phyloP scores from a whole-genome alignment of 495 filamentous ascomycete genomes.

The Apiosordaria backusii region DNA sequence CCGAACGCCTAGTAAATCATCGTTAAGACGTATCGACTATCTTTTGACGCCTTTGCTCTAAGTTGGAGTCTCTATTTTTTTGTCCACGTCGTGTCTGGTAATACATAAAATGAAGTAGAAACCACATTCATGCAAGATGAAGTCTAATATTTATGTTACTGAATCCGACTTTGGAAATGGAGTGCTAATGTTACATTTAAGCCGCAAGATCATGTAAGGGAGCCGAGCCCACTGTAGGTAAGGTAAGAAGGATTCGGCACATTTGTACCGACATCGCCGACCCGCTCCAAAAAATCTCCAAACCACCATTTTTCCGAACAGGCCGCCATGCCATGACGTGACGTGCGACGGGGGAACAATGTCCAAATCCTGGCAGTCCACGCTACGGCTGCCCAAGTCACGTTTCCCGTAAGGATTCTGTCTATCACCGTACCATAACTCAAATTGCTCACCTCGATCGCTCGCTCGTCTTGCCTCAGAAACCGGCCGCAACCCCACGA shows the following conservation, averaged over 20 bases:
- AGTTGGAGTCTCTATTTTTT: no score
- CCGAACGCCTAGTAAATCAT: no score
- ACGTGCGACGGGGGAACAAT: constrained; percentile 32
- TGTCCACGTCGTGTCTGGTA: no score
- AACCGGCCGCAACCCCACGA: constrained; percentile 46
- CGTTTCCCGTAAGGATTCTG: constrained; percentile 42
- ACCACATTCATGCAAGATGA: no score
- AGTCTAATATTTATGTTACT: no score
- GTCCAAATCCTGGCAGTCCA: constrained; percentile 49
- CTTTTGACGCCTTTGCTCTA: no score
- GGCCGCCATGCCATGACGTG: constrained; percentile 23
- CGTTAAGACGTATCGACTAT: no score
- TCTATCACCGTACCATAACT: not conserved
- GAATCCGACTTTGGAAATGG: not conserved
- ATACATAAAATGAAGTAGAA: no score
- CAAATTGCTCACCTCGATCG: not conserved
- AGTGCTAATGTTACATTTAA: not conserved
- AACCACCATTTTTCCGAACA: not conserved
- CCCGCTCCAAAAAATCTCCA: constrained; percentile 1
- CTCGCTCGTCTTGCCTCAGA: constrained; percentile 20
- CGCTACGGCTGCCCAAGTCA: constrained; percentile 48
- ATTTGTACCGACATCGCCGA: not conserved
- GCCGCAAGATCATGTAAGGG: not conserved
- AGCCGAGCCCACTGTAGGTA: not conserved
- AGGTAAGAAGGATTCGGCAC: not conserved